Evolutionary conservation across 1,284 basidiomycete genomes (phyloP), one percentile per base, ranked within the genome.

Genomic region (Malassezia dermatis): DNA sequence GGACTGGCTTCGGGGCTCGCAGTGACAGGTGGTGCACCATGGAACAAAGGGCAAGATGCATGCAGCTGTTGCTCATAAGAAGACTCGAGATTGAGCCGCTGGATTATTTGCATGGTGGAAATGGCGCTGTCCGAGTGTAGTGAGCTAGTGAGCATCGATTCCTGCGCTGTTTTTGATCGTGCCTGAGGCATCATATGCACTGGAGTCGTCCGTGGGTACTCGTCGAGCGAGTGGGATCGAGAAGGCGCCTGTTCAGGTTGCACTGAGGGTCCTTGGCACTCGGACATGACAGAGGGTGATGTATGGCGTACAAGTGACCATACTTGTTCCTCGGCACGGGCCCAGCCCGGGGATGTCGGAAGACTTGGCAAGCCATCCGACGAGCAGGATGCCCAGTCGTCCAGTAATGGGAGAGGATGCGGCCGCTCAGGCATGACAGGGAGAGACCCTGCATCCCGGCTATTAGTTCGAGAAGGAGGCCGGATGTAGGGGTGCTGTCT

Each of bases 301-400:
- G 27, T n/a, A 19, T 13, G 17, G 19, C 7, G 30, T 15, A 12
- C 19, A 26, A 12, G 27, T 4, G 44, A 30, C 30, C 28, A n/a
- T 8, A 21, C 26, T 8, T 31, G 39, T 15, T 31, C 19, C 21
- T 46, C 37, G 4, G 46, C 46, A n/a, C 46, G 46, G 12, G 21
- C 24, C 52, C 52, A 49, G 27, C 32, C 23, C 3, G 53, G 48
- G 3, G 53, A 55, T 3, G 40, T 17, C 12, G 53, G 41, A 2
- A 49, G 26, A 21, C 53, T 55, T 4, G 47, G 34, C 17, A 50
- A 11, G 15, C 23, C 34, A 12, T 55, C 53, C 6, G 46, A 54
- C 3, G 52, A 48, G 26, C 24, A 34, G 6, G 46, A 48, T 2
- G 52, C 45, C 30, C 39, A 31, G 11, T 54, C 46, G 8, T 43